A percentile compares a stretch with the other conserved stretches of the same genome.
Evolutionary conservation across 2,329 filamentous ascomycete species (phyloP).

Genomic region (Fusarium chlamydosporum): DNA sequence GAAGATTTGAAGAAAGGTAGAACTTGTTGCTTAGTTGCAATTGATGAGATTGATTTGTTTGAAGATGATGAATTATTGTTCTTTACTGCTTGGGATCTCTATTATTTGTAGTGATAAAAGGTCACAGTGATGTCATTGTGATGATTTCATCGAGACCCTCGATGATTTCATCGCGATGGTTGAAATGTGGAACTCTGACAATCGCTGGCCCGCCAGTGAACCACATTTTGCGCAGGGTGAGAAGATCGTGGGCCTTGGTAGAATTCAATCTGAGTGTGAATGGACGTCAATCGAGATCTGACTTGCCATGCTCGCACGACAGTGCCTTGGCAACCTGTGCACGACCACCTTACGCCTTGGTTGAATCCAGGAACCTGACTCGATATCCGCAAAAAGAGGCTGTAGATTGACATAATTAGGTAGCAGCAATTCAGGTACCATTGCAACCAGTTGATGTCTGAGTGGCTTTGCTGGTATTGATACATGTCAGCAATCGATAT

Average conservation of each 20-base stretch:
- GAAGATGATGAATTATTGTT: not conserved
- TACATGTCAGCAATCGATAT: not conserved
- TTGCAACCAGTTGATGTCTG: too few relatives aligned
- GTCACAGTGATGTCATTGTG: constrained; percentile 41
- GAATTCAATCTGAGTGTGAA: constrained; percentile 1
- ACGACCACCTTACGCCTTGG: constrained; percentile 5
- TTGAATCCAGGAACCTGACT: constrained; percentile 9
- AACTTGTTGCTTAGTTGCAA: not conserved
- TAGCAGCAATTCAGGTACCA: not conserved
- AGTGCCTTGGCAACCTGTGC: constrained; percentile 19
- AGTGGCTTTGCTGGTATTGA: not conserved
- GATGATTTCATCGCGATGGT: constrained; percentile 48
- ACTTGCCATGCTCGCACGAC: constrained; percentile 4
- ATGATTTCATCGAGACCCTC: constrained; percentile 48
- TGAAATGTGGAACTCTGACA: constrained; percentile 39
- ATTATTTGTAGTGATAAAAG: constrained; percentile 35
- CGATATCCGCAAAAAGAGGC: not conserved
- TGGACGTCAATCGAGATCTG: constrained; percentile 31
- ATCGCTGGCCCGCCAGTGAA: constrained; percentile 8
- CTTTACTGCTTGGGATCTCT: not conserved
- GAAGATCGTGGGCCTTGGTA: constrained; percentile 12
- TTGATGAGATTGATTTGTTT: not conserved
- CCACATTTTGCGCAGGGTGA: constrained; percentile 6
- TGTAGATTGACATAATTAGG: not conserved
- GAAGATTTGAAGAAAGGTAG: not conserved